Evolutionary conservation across 768 basidiomycete genomes (phyloP), one percentile per base, ranked within the genome.

Genomic region (Leccinum imitatum): DNA sequence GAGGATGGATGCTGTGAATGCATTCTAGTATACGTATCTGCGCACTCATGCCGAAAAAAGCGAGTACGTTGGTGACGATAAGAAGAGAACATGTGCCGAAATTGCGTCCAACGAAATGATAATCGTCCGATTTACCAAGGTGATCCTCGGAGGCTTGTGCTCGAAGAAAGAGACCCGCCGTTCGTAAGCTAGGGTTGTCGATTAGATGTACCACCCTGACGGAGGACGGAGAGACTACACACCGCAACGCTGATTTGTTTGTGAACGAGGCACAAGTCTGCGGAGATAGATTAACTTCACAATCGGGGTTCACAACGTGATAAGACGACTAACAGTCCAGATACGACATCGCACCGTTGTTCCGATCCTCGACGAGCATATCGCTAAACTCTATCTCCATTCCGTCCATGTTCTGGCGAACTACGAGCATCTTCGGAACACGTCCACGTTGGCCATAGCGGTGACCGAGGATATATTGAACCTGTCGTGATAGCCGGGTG

Each of bases 321-420:
- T 54, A 51, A 57, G 41, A 48, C 50, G 6, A 80, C 87, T 63
- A 67, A 96, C 94, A 95, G 71, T 97, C 93, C 6, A 87, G 75
- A 75, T 96, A 97, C 1, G 91, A 88, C 86, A 95, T 83, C 0
- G 88, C 89, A n/a, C 91, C 95, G 67, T 96, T 97, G 70, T 99
- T 99, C 72, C 89, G 85, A 75, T 99, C 97, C 77, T 99, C 97
- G 25, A 97, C 87, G 13, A 99, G 81, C 91, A 97, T 91, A 76
- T 99, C 97, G 63, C 90, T 91, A 68, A 96, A 98, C 73, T 98
- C 97, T 50, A 98, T 84, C 77, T 99, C 96, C 54, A 85, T 78
- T 13, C 85, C 96, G 69, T 99, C 97, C 71, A 95, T 79, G 70
- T 97, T 93, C 71, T 98, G 97, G 9, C 97, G 84, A 0, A 92